Conservation (phyloP, 169 alveolate species). For the Plasmodium coatneyi region DNA sequence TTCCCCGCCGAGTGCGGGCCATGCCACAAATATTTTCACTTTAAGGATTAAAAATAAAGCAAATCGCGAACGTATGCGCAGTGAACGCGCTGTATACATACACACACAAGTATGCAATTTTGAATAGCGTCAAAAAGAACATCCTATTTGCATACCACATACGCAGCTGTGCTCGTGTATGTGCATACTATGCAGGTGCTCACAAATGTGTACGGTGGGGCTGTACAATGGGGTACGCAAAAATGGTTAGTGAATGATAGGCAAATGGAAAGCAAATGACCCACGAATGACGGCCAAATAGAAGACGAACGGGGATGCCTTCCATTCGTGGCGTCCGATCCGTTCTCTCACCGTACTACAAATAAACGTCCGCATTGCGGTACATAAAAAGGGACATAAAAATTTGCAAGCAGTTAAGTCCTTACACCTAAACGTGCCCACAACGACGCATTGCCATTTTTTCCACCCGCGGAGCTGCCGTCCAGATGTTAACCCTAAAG, state of each 20-base stretch:
- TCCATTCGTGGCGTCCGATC: neutral
- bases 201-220: constrained; percentile 1
- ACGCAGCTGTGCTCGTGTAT: neutral
- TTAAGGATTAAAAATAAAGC: constrained; percentile 7
- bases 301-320: neutral
- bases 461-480: neutral
- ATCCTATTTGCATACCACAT: neutral
- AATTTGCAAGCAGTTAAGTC: neutral
- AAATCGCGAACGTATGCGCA: neutral
- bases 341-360: neutral
- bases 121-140: neutral
- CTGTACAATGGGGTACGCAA: neutral
- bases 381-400: neutral
- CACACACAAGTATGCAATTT: constrained; percentile 11
- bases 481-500: constrained; percentile 12
- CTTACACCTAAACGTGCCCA: neutral
- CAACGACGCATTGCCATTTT: neutral
- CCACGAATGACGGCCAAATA: neutral
- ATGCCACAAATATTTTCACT: constrained; percentile 9
- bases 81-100: neutral
- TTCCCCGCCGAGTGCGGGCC: neutral
- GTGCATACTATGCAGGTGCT: neutral
- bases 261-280: neutral
- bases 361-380: neutral
- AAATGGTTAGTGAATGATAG: neutral